phyloP scores from a whole-genome alignment of 2,329 filamentous ascomycete genomes.

The Cladosporium sp. region DNA sequence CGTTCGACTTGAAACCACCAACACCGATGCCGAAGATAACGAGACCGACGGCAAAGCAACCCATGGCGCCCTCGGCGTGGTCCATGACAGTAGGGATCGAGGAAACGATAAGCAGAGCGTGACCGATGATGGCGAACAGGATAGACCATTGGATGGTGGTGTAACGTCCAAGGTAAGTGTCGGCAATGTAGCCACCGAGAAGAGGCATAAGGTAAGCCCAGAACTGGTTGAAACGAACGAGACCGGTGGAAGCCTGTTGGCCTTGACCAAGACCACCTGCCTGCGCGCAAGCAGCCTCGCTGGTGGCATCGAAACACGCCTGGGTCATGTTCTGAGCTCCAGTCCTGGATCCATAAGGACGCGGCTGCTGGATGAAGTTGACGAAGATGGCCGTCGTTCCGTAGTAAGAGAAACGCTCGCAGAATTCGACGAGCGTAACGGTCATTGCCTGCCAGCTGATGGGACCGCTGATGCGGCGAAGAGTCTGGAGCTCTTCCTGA shows the following conservation, averaged over 20 bases:
- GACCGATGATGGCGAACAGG: conserved; percentile 60
- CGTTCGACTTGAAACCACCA: conserved; percentile 78
- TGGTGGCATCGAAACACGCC: conserved; percentile 31
- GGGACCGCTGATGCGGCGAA: conserved; percentile 43
- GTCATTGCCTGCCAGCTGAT: conserved; percentile 44
- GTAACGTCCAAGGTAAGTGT: conserved; percentile 66
- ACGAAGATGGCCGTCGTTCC: conserved; percentile 44
- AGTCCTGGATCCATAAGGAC: conserved; percentile 33
- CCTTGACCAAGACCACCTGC: conserved; percentile 39
- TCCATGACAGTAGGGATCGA: conserved; percentile 62
- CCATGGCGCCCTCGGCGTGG: conserved; percentile 53
- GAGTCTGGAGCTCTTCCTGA: conserved; percentile 39
- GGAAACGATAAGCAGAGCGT: conserved; percentile 62
- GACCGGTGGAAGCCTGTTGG: conserved; percentile 41
- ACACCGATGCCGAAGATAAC: conserved; percentile 69
- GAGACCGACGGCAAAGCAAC: conserved; percentile 60
- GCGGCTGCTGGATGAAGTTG: conserved; percentile 42
- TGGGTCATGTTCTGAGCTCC: conserved; percentile 34
- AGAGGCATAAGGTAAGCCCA: conserved; percentile 46
- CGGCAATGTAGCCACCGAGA: conserved; percentile 51
- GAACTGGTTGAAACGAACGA: conserved; percentile 46
- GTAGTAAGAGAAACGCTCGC: conserved; percentile 46
- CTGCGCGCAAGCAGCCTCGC: conserved; percentile 27
- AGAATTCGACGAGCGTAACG: conserved; percentile 46
- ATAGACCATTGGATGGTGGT: conserved; percentile 65